Base-by-base conservation (phyloP, 116 monocot genomes). In the Phalaenopsis hybrid region DNA sequence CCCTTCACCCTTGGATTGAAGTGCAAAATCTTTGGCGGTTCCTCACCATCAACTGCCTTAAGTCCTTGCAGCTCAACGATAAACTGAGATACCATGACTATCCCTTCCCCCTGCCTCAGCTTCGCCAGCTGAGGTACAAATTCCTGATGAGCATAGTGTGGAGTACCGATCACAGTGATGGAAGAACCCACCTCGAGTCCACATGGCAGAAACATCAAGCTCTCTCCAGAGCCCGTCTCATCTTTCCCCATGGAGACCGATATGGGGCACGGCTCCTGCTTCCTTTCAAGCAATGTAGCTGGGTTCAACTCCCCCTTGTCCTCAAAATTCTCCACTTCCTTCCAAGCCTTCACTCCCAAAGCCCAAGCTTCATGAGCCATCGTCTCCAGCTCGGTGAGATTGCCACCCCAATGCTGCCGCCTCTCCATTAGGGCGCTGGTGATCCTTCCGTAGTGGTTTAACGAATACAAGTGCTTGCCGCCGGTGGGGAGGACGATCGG, bases 31-130 rank as follows among this genome's bases (percentile, higher is more conserved):
- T 87, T 91, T 0, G 96, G 94, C 33, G 96, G 89, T 41, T 92
- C 92, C 82, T 96, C 96, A 8, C 92, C 92, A 48, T 94, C 94
- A 43, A 89, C 94, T 0, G 88, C 85, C 86, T 89, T 91, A 8
- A 96, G 81, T 28, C 96, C 96, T 83, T 90, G 90, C 81, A 96
- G 78, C 86, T 96, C 96, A 59, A 96, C 88, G 78, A 91, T 81
- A 81, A 96, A 96, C 88, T 96, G 96, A 18, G 96, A 88, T 73
- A 91, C 91, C 85, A 89, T 76, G 74, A 92, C 91, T 55, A 70
- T 85, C 43, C 86, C 86, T 34, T 85, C 81, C 44, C 87, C 84
- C 17, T 15, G 57, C 74, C 81, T 70, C 83, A 83, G 6, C 84
- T 73, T 82, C 0, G 77, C 84, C 57, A 86, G 75, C 77, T 83